phyloP scores from a whole-genome alignment of 2,329 filamentous ascomycete genomes.

The Penicillium sp. region DNA sequence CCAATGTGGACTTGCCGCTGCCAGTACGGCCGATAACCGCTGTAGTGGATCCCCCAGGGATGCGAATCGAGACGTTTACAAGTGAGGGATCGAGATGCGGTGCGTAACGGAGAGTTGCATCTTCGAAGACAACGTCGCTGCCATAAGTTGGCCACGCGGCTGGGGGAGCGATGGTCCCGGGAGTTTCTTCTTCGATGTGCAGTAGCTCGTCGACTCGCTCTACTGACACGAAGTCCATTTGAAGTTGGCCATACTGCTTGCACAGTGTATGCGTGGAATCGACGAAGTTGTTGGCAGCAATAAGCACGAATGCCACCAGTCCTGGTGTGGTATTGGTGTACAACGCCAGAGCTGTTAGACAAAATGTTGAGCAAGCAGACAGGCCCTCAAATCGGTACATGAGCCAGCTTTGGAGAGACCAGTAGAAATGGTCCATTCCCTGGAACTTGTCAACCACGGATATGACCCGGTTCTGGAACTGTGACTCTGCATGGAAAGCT shows the following conservation, averaged over 20 bases:
- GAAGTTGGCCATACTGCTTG: slow-evolving; percentile 69
- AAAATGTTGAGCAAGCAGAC: slow-evolving; percentile 64
- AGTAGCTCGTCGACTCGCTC: slow-evolving; percentile 77
- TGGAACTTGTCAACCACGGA: slow-evolving; percentile 78
- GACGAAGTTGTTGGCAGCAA: slow-evolving; percentile 58
- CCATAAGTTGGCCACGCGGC: slow-evolving; percentile 65
- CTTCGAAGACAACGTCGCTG: slow-evolving; percentile 65
- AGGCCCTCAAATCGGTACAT: slow-evolving; percentile 67
- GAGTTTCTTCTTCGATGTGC: slow-evolving; percentile 65
- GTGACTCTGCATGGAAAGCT: slow-evolving; percentile 67
- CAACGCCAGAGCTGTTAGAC: slow-evolving; percentile 64
- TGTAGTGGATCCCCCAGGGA: slow-evolving; percentile 68
- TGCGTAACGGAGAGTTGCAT: slow-evolving; percentile 71
- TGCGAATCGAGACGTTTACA: slow-evolving; percentile 57
- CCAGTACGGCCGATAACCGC: slow-evolving; percentile 72
- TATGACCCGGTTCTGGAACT: slow-evolving; percentile 73
- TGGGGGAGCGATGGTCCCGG: slow-evolving; percentile 59
- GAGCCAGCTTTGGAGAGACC: slow-evolving; percentile 78
- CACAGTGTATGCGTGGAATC: slow-evolving; percentile 64
- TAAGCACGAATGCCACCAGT: slow-evolving; percentile 72
- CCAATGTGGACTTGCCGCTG: slow-evolving; percentile 73
- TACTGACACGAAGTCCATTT: slow-evolving; percentile 86
- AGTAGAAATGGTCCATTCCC: slow-evolving; percentile 93
- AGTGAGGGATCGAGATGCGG: slow-evolving; percentile 67
- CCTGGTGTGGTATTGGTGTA: slow-evolving; percentile 67